Percentiles rank a stretch among this genome's conserved stretches.
phyloP scores from a whole-genome alignment of 2,329 filamentous ascomycete species.

The Ambrosiella cleistominuta region DNA sequence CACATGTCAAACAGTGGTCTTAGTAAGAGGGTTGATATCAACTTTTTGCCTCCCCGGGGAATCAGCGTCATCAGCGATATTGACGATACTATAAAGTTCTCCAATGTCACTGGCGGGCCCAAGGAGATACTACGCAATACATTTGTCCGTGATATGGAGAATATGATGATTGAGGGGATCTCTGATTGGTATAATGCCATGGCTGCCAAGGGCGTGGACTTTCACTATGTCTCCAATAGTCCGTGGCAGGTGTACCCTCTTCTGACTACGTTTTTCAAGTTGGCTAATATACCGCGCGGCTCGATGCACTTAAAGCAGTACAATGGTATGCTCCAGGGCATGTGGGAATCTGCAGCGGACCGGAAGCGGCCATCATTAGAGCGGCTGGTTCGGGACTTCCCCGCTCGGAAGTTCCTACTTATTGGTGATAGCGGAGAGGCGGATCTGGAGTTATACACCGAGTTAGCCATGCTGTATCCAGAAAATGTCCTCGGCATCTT shows the following conservation, averaged over 20 bases:
- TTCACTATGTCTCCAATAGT: slow-evolving; percentile 98
- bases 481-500: slow-evolving; percentile 73
- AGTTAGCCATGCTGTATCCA: slow-evolving; percentile 71
- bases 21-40: slow-evolving; percentile 41
- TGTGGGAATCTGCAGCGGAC: slow-evolving; percentile 93
- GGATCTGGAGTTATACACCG: slow-evolving; percentile 91
- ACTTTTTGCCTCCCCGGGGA: slow-evolving; percentile 58
- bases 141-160: slow-evolving; percentile 69
- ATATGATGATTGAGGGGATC: slow-evolving; percentile 73
- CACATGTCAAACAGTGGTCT: slow-evolving; percentile 51
- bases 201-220: slow-evolving; percentile 60
- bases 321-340: slow-evolving; percentile 89
- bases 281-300: slow-evolving; percentile 64
- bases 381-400: slow-evolving; percentile 75
- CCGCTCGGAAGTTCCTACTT: slow-evolving; percentile 67
- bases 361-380: slow-evolving; percentile 80
- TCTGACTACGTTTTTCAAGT: slow-evolving; percentile 65
- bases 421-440: slow-evolving; percentile 94
- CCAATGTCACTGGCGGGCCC: slow-evolving; percentile 71
- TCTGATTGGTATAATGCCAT: slow-evolving; percentile 74
- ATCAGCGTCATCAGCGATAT: slow-evolving; percentile 94
- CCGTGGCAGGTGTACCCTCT: slow-evolving; percentile 96
- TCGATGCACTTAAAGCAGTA: slow-evolving; percentile 95
- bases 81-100: slow-evolving; percentile 93
- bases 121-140: slow-evolving; percentile 94